Evolutionary conservation across 1,139 yeast species (phyloP).

Genomic region (Debaryomycetaceae sp.): DNA sequence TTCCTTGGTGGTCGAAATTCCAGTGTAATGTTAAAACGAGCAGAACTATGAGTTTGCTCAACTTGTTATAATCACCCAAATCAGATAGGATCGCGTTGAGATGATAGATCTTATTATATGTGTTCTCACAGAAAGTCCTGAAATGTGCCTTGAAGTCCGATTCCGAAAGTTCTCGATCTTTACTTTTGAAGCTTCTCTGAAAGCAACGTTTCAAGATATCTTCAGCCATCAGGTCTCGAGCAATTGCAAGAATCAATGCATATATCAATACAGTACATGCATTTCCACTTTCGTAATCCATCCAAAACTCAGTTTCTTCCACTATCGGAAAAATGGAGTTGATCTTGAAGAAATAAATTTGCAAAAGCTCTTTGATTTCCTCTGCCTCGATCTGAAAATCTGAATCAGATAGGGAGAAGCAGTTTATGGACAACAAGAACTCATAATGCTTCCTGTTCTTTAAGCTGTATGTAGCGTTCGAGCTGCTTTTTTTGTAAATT

Average conservation of each 20-base stretch:
- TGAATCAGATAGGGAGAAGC: conserved; percentile 29
- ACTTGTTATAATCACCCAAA: conserved; percentile 35
- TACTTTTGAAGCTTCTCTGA: conserved; percentile 5
- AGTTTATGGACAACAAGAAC: conserved; percentile 24
- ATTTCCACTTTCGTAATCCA: conserved; percentile 16
- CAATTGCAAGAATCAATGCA: conserved; percentile 22
- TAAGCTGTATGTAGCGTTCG: conserved; percentile 9
- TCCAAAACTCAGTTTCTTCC: conserved; percentile 27
- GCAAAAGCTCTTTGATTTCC: conserved; percentile 21
- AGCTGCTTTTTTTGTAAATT: neutral
- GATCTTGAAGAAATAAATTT: conserved; percentile 28
- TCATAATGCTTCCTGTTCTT: conserved; percentile 14
- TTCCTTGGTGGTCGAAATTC: conserved; percentile 28
- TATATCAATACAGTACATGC: conserved; percentile 23
- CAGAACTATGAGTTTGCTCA: conserved; percentile 25
- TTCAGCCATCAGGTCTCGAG: conserved; percentile 26
- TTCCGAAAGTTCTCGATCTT: conserved; percentile 3
- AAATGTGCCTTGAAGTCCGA: conserved; percentile 1
- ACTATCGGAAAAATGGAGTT: conserved; percentile 33
- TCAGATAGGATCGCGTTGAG: conserved; percentile 23
- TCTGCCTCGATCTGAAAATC: conserved; percentile 17
- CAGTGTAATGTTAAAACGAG: conserved; percentile 28
- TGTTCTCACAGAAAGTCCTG: neutral
- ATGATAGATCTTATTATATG: conserved; percentile 18
- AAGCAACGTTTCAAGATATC: conserved; percentile 23